A percentile compares a stretch with the other conserved stretches of the same genome.
Evolutionary conservation across 768 basidiomycete species (phyloP).

Genomic region (Holtermanniella nyarrowii): DNA sequence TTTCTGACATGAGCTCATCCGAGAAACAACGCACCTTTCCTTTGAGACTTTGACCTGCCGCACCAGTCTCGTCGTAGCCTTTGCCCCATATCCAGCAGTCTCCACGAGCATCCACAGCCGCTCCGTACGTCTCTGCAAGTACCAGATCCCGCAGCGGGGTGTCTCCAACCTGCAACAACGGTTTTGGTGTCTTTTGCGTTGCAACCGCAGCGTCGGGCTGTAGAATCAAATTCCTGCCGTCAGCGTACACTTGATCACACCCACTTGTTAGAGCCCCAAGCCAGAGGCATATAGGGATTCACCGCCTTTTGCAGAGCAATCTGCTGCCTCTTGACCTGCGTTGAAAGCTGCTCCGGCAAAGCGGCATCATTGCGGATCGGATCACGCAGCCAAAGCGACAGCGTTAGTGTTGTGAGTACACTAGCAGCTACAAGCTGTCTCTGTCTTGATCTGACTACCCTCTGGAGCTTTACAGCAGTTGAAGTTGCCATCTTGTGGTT

Average conservation of each 20-base stretch:
- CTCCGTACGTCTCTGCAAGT: slow-evolving; percentile 36
- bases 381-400: not conserved
- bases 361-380: not conserved
- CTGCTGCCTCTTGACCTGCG: slow-evolving; percentile 9
- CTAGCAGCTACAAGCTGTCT: not conserved
- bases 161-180: slow-evolving; percentile 23
- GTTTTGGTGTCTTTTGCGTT: slow-evolving; percentile 25
- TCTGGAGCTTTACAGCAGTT: not conserved
- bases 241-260: not conserved
- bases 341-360: slow-evolving; percentile 7
- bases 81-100: slow-evolving; percentile 41
- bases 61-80: slow-evolving; percentile 27
- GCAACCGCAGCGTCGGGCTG: slow-evolving; percentile 14
- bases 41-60: slow-evolving; percentile 24
- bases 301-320: slow-evolving; percentile 4
- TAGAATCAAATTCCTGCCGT: slow-evolving; percentile 11
- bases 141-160: slow-evolving; percentile 37
- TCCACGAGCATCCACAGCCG: slow-evolving; percentile 36
- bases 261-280: slow-evolving; percentile 37
- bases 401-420: not conserved
- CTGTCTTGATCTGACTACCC: not conserved
- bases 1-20: slow-evolving; percentile 49
- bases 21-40: slow-evolving; percentile 27
- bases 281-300: slow-evolving; percentile 24
- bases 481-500: not conserved